Base-by-base conservation (phyloP, 225 moss, liverwort and hornwort genomes). In the Pseudisothecium myosuroides region DNA sequence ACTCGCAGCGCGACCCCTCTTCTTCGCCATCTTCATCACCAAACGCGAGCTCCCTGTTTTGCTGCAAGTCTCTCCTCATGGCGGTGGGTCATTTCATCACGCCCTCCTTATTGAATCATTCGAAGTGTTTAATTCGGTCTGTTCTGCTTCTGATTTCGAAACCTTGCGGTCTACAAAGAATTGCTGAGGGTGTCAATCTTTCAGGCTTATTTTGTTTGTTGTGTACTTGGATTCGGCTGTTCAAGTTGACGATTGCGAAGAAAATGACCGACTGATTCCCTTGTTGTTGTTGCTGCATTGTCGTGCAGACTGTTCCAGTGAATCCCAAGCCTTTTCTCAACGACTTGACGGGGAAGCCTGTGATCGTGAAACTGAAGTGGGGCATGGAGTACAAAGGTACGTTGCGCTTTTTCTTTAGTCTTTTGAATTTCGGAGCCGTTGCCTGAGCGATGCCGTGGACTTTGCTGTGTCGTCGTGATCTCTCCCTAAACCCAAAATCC, bases 311-410 rank as follows among this genome's bases (percentile, higher is more conserved):
- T 54, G 95, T 98, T 77, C 98, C 98, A 18, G 98, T 98, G 55
- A 98, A 97, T 83, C 98, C 97, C 83, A 98, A 98, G 92, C 98
- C 98, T 9, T 98, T 98, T 73, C 82, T 98, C 87, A 97, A 98
- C 80, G 97, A 98, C 81, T 92, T 98, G 93, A 97, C 97, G 34
- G 98, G 98, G 31, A 98, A 98, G 90, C 98, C 97, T 50, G 98
- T 98, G 80, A 96, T 98, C 82, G 97, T 98, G 92, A 98, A 97
- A 80, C 91, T 98, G 69, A 98, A 98, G 88, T 98, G 98, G 98
- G 98, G 98, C 20, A 98, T 98, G 98, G 98, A 98, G 89, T 97
- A 98, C 88, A 98, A 98, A 96, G 98, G 97, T 96, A 52, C 13
- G 87, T 55, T 58, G 43, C 45, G 15, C 66, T 78, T 73, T 3